phyloP scores from a whole-genome alignment of 768 basidiomycete species.

The Leccinum incarnatum region DNA sequence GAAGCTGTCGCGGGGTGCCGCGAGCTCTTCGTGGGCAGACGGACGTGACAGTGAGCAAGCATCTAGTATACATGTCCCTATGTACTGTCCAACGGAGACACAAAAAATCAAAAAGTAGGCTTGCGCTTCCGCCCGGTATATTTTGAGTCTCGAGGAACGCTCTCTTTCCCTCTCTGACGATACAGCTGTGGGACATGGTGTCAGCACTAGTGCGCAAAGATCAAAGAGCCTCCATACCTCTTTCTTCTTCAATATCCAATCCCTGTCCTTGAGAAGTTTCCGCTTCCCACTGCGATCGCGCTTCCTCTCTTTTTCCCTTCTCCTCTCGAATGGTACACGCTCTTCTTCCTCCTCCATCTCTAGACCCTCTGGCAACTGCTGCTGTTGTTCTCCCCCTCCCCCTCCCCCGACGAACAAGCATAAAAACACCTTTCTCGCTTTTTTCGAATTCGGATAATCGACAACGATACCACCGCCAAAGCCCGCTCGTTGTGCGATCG shows the following conservation, averaged over 20 bases:
- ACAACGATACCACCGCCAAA: constrained; percentile 97
- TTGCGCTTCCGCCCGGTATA: constrained; percentile 91
- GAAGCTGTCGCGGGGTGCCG: constrained; percentile 53
- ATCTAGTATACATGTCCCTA: constrained; percentile 9
- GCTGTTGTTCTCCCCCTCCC: constrained; percentile 51
- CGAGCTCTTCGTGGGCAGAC: constrained; percentile 37
- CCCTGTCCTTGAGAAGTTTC: constrained; percentile 69
- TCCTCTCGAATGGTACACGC: constrained; percentile 68
- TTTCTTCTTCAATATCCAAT: constrained; percentile 98
- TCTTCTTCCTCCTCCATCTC: constrained; percentile 60
- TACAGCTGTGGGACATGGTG: constrained; percentile 53
- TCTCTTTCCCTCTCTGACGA: constrained; percentile 80
- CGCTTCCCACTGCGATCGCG: constrained; percentile 64
- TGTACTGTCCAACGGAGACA: background rate
- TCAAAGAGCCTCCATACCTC: constrained; percentile 52
- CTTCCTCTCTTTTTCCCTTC: constrained; percentile 64
- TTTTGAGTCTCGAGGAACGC: constrained; percentile 82
- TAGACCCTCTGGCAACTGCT: constrained; percentile 74
- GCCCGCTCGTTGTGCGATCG: constrained; percentile 88
- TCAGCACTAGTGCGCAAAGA: constrained; percentile 3
- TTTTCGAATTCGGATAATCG: constrained; percentile 96
- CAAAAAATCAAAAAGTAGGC: constrained; percentile 60
- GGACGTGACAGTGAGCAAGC: constrained; percentile 23
- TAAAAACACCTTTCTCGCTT: constrained; percentile 91
- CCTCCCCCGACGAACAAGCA: constrained; percentile 89